These are phyloP conservation scores for Mortierella sp. DNA, from an alignment of 371 early-diverging fungal species.

Conservation along the genomic window DNA sequence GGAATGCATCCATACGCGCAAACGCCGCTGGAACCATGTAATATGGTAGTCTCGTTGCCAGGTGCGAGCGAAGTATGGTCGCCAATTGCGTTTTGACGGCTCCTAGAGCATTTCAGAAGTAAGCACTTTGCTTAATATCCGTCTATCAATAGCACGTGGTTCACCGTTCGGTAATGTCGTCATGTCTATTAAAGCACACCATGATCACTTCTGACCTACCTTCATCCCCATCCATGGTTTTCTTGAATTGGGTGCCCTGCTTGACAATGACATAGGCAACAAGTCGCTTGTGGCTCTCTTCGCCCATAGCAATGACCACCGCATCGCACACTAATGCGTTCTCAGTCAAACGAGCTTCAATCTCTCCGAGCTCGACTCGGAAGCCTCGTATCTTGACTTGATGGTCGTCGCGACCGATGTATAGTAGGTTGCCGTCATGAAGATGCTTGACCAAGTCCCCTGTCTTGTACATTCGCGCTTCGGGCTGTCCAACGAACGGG, in stretches of 20 bases:
- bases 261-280: constrained; percentile 20
- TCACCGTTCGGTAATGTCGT: too few relatives aligned
- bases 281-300: constrained; percentile 16
- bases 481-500: constrained; percentile 1
- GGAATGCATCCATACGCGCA: constrained; percentile 19
- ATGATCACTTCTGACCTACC: neutral
- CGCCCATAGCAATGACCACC: constrained; percentile 3
- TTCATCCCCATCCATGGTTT: neutral
- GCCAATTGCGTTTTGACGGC: neutral
- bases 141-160: too few relatives aligned
- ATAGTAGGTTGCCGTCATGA: constrained; percentile 49
- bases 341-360: constrained; percentile 17
- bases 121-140: too few relatives aligned
- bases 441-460: constrained; percentile 56
- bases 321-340: constrained; percentile 13
- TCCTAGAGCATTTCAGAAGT: too few relatives aligned
- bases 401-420: constrained; percentile 43
- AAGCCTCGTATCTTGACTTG: constrained; percentile 61
- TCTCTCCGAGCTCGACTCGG: constrained; percentile 60
- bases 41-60: constrained; percentile 13
- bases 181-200: too few relatives aligned
- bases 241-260: neutral
- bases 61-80: neutral
- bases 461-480: constrained; percentile 57
- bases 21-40: constrained; percentile 43